Conservation (phyloP, 2,329 filamentous ascomycete genomes). For the Beauveria varroae region DNA sequence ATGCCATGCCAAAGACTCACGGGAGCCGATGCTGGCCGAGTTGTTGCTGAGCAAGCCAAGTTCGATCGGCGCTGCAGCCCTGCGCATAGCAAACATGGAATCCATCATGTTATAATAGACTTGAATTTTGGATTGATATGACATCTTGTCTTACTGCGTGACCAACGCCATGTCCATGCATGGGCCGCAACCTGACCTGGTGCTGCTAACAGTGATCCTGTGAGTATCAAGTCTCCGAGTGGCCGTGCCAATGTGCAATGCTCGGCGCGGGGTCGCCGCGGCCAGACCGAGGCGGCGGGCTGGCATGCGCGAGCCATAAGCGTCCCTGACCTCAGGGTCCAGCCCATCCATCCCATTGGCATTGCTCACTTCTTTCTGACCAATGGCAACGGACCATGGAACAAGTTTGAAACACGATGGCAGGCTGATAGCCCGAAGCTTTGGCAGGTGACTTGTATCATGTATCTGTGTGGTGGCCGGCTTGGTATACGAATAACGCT, state of each 20-base stretch:
- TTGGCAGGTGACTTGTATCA: neutral
- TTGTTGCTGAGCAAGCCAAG: neutral
- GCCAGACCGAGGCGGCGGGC: neutral
- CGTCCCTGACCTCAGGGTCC: neutral
- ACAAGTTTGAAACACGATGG: neutral
- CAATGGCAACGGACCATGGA: neutral
- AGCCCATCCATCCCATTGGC: neutral
- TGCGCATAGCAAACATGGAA: neutral
- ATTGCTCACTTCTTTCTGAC: neutral
- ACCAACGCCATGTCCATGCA: neutral
- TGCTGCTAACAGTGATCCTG: neutral
- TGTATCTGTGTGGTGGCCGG: neutral
- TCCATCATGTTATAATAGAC: neutral
- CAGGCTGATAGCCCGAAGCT: neutral
- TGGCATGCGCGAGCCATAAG: neutral
- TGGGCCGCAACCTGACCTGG: neutral
- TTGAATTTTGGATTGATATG: neutral
- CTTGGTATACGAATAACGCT: no score
- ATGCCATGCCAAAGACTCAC: neutral
- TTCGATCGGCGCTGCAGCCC: neutral
- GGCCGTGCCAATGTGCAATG: neutral
- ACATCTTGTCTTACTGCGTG: neutral
- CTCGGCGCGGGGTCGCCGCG: neutral
- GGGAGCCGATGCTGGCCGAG: conserved; percentile 1
- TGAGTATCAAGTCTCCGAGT: neutral